Evolutionary conservation across 108 stramenopile species (phyloP), one percentile per base, ranked within the genome.

Genomic region (Craspedostauros australis): DNA sequence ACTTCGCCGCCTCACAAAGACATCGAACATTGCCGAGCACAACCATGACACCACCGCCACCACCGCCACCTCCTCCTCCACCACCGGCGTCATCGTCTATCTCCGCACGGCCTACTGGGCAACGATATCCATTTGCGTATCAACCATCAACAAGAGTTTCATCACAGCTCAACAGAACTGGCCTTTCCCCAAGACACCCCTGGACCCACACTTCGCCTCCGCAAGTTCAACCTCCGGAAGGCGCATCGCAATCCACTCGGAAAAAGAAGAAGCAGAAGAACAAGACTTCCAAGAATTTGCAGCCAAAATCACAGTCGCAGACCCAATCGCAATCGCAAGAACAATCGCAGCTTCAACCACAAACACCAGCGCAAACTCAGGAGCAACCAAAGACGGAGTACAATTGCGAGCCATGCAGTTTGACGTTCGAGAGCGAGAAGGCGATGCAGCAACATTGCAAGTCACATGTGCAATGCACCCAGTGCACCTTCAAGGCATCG

Each of bases 401-500:
- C 58, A 50, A 26, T 22, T 81, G 80, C 50, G 60, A 63, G 25
- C 57, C 60, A 8, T 81, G 80, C 39, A 43, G 73, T 18, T 9
- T 81, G 0, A 19, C 60, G 7, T 34, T 76, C 11, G 64, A 72
- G 3, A 65, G 71, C 5, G 47, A 52, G 39, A 26, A 30, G 26
- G 70, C 80, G 5, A 39, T 66, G 5, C 48, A 64, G 15, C 50
- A 54, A 22, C 80, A 81, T 46, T 33, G 49, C 11, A 48, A 46
- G 32, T 54, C 58, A 18, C 80, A 81, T 33, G 66, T 69, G 15
- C 49, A 55, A 32, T 81, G 80, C 46, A 47, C 71, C 0, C 46
- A 69, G 30, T 81, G 80, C 50, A 24, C 50, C 20, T 81, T 73
- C 51, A 39, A 54, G 50, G 80, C 46, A 1, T 62, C 61, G 12